These are phyloP conservation scores for Penicillium cosmopolitanum DNA, from an alignment of 495 filamentous ascomycete species.

Conservation along the genomic window DNA sequence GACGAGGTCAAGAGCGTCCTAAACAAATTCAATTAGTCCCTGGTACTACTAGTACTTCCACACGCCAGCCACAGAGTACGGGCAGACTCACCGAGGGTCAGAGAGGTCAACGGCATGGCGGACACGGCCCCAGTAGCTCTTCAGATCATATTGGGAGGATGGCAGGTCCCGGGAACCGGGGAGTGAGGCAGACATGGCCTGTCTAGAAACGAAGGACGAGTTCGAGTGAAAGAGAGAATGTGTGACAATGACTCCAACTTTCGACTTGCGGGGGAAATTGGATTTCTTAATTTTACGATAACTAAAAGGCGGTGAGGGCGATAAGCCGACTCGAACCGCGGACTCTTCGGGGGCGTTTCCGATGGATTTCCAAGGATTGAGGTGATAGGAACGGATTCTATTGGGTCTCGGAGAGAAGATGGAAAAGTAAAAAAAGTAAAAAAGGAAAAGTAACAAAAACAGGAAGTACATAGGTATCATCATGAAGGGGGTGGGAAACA, in stretches of 20 bases:
- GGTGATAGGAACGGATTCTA: slow-evolving; percentile 10
- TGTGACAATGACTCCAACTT: slow-evolving; percentile 9
- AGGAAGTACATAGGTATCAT: slow-evolving; percentile 44
- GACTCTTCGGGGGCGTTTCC: not conserved
- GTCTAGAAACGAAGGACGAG: slow-evolving; percentile 12
- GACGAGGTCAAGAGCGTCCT: slow-evolving; percentile 82
- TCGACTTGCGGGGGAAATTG: slow-evolving; percentile 18
- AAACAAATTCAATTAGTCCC: slow-evolving; percentile 11
- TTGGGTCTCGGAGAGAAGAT: slow-evolving; percentile 4
- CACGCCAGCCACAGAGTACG: not conserved
- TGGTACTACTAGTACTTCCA: not conserved
- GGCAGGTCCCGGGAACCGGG: slow-evolving; percentile 86
- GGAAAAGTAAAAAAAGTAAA: slow-evolving; percentile 11
- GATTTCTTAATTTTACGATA: slow-evolving; percentile 25
- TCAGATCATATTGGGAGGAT: slow-evolving; percentile 87
- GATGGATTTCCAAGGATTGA: slow-evolving; percentile 7
- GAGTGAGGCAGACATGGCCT: slow-evolving; percentile 82
- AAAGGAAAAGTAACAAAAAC: slow-evolving; percentile 8
- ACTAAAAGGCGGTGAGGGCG: slow-evolving; percentile 43
- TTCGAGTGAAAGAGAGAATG: slow-evolving; percentile 11
- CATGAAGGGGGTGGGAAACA: slow-evolving; percentile 13
- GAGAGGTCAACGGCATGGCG: slow-evolving; percentile 86
- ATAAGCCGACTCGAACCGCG: slow-evolving; percentile 31
- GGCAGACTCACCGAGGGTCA: slow-evolving; percentile 83
- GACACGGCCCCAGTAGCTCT: slow-evolving; percentile 93